Percentiles rank a stretch among this genome's conserved stretches.
Evolutionary conservation across 2,329 filamentous ascomycete species (phyloP).

Genomic region (Penicillium sp.): DNA sequence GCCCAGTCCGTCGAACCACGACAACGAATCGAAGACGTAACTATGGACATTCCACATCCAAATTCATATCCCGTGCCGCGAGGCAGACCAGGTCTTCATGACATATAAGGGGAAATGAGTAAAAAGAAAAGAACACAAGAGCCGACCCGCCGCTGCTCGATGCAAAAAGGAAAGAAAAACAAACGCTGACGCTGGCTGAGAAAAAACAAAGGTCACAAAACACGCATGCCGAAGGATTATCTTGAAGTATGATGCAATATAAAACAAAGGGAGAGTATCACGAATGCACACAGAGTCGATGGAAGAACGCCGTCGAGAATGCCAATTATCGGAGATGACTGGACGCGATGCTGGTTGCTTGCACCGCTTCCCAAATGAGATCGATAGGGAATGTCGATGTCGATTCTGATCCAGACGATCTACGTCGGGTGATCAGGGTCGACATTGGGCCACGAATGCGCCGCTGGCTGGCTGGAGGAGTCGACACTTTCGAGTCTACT

Average conservation of each 20-base stretch:
- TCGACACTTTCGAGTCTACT: conserved; percentile 34
- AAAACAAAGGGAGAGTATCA: conserved; percentile 40
- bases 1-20: conserved; percentile 17
- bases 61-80: conserved; percentile 45
- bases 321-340: conserved; percentile 44
- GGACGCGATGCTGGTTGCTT: conserved; percentile 35
- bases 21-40: conserved; percentile 30
- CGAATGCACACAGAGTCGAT: conserved; percentile 43
- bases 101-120: conserved; percentile 41
- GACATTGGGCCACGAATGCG: conserved; percentile 8
- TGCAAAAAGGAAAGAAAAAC: conserved; percentile 32
- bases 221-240: conserved; percentile 30
- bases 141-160: conserved; percentile 47
- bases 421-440: conserved; percentile 12
- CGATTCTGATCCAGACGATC: conserved; percentile 14
- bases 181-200: conserved; percentile 49
- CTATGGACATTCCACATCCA: conserved; percentile 38
- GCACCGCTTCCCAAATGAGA: conserved; percentile 22
- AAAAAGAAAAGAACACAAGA: conserved; percentile 38
- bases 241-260: conserved; percentile 30
- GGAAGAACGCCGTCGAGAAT: conserved; percentile 53
- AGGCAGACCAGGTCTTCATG: conserved; percentile 48
- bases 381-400: conserved; percentile 25
- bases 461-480: conserved; percentile 6
- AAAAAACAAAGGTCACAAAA: conserved; percentile 39